phyloP scores from a whole-genome alignment of 345 rosid genomes.

The Trapa incisa region DNA sequence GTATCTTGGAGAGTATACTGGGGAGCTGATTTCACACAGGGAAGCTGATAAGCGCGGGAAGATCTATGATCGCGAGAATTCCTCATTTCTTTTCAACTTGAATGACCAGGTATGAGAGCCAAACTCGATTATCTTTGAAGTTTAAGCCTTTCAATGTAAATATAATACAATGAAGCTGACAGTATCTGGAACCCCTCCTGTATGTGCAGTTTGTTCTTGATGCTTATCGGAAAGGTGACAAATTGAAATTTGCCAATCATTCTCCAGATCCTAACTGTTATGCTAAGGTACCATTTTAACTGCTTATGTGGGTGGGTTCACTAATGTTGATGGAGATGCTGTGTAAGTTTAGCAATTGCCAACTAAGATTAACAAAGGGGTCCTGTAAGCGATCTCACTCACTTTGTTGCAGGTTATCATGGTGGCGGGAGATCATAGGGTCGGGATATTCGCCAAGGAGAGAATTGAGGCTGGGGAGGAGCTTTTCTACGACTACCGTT shows the following conservation, averaged over 20 bases:
- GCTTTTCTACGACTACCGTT: slow-evolving; percentile 86
- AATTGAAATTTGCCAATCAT: slow-evolving; percentile 91
- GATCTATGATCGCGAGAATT: slow-evolving; percentile 96
- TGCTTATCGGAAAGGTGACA: slow-evolving; percentile 97
- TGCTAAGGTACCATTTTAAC: slow-evolving; percentile 53
- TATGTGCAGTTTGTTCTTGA: slow-evolving; percentile 86
- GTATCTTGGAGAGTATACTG: slow-evolving; percentile 97
- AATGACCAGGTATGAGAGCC: slow-evolving; percentile 73
- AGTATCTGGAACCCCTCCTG: slow-evolving; percentile 5
- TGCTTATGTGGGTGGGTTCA: not conserved
- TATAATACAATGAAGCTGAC: not conserved
- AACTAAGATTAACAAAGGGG: not conserved
- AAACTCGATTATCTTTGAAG: slow-evolving; percentile 1
- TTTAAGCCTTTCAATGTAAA: not conserved
- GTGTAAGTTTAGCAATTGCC: not conserved
- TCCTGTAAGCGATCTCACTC: not conserved
- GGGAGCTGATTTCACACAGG: slow-evolving; percentile 92
- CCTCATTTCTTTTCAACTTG: slow-evolving; percentile 92
- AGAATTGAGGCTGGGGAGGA: slow-evolving; percentile 83
- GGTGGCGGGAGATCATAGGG: slow-evolving; percentile 96
- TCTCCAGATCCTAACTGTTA: slow-evolving; percentile 97
- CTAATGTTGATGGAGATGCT: not conserved
- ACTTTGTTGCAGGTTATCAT: slow-evolving; percentile 57
- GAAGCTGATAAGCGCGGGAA: slow-evolving; percentile 99
- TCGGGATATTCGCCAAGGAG: slow-evolving; percentile 94